Evolutionary conservation across 148 eudicot species (phyloP).

Genomic region (Agrostemma githago): DNA sequence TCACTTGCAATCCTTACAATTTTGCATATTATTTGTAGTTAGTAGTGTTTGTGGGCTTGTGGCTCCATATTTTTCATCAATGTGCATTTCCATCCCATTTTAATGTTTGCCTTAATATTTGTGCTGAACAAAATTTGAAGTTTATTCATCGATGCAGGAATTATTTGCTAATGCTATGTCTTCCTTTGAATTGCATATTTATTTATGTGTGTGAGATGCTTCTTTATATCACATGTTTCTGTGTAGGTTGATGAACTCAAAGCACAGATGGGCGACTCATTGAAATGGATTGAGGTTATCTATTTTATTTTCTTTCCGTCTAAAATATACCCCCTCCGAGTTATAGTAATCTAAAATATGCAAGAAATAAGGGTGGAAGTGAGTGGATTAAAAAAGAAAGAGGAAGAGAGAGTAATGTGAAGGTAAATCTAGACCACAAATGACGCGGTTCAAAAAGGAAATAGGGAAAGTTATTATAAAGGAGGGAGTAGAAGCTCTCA

Average conservation of each 20-base stretch:
- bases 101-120: neutral
- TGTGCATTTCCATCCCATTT: neutral
- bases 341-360: too few relatives aligned
- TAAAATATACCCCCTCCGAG: neutral
- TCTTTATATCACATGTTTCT: neutral
- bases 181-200: neutral
- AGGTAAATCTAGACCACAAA: too few relatives aligned
- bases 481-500: neutral
- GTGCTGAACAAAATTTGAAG: neutral
- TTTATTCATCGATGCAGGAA: neutral
- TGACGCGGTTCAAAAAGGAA: too few relatives aligned
- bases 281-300: constrained; percentile 76
- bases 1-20: neutral
- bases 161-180: neutral
- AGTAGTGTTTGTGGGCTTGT: neutral
- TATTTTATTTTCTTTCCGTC: neutral
- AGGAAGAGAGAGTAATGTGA: too few relatives aligned
- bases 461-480: neutral
- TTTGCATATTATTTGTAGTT: neutral
- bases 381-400: too few relatives aligned
- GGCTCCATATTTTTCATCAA: neutral
- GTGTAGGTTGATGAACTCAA: constrained; percentile 82
- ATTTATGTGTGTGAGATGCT: neutral
- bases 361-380: too few relatives aligned
- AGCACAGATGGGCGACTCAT: constrained; percentile 44